A percentile compares a stretch with the other conserved stretches of the same genome.
phyloP scores from a whole-genome alignment of 1,284 basidiomycete genomes.

The Chalciporus sp. region DNA sequence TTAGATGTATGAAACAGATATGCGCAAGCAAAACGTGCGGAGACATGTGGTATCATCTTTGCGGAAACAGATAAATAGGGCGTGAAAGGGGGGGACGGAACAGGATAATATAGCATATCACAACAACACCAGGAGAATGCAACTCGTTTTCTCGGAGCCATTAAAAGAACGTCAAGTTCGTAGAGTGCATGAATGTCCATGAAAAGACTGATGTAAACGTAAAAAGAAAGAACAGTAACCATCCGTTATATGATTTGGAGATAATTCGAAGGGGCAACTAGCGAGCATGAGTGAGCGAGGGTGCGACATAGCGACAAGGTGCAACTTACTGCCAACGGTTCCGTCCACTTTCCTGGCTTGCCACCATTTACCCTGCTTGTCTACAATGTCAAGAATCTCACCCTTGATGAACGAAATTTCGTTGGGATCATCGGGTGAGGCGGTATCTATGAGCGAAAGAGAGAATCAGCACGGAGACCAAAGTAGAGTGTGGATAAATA shows the following conservation, averaged over 20 bases:
- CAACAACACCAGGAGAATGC: slow-evolving; percentile 29
- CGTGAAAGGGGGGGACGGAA: slow-evolving; percentile 21
- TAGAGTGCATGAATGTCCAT: slow-evolving; percentile 27
- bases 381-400: slow-evolving; percentile 91
- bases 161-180: slow-evolving; percentile 37
- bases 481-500: slow-evolving; percentile 9
- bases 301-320: background rate
- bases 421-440: slow-evolving; percentile 92
- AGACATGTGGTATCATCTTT: slow-evolving; percentile 35
- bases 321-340: slow-evolving; percentile 72
- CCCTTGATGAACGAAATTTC: slow-evolving; percentile 95
- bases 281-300: slow-evolving; percentile 20
- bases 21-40: slow-evolving; percentile 15
- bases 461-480: slow-evolving; percentile 13
- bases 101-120: slow-evolving; percentile 25
- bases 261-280: slow-evolving; percentile 83
- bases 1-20: slow-evolving; percentile 5
- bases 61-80: slow-evolving; percentile 31
- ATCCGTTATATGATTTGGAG: slow-evolving; percentile 64
- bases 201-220: slow-evolving; percentile 9
- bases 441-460: slow-evolving; percentile 63
- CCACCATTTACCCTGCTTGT: slow-evolving; percentile 96
- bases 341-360: slow-evolving; percentile 89
- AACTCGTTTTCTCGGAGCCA: slow-evolving; percentile 23
- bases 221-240: slow-evolving; percentile 3